Conservation (phyloP, 305 asterid species). For the Solanum hybrid region DNA sequence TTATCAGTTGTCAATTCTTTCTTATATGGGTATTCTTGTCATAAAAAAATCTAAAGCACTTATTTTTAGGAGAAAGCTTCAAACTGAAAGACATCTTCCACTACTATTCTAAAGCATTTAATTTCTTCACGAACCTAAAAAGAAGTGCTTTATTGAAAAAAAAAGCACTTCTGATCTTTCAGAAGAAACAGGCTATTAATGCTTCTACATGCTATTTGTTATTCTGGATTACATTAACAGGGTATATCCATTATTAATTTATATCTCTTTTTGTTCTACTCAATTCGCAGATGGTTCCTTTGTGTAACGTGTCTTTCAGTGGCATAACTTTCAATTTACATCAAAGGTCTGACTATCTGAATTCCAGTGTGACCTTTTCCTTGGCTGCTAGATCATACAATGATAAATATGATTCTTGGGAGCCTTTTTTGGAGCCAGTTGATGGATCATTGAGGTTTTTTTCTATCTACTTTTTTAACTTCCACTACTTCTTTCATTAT, state of each 20-base stretch:
- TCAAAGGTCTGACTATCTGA: constrained; percentile 53
- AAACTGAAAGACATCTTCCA: background rate
- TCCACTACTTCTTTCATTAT: background rate
- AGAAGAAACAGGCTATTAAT: background rate
- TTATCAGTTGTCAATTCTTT: background rate
- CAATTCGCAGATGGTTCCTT: constrained; percentile 73
- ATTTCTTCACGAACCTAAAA: background rate
- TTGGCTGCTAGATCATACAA: constrained; percentile 74
- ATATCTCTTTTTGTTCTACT: constrained; percentile 14
- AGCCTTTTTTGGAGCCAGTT: constrained; percentile 87
- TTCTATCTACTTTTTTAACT: background rate
- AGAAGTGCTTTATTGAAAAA: background rate
- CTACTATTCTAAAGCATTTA: background rate
- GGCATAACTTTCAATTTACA: constrained; percentile 55
- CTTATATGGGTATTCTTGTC: background rate
- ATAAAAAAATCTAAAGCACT: background rate
- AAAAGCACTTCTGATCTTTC: background rate
- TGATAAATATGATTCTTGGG: constrained; percentile 97
- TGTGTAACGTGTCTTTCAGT: constrained; percentile 83
- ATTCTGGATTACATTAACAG: background rate
- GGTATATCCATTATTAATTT: background rate
- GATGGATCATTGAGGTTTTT: constrained; percentile 78
- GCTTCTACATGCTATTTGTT: background rate
- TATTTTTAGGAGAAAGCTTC: background rate
- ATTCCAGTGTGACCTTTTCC: constrained; percentile 56